A percentile compares a stretch with the other conserved stretches of the same genome.
Evolutionary conservation across 108 stramenopile genomes (phyloP).

Genomic region (Nannochloropsis gaditana): DNA sequence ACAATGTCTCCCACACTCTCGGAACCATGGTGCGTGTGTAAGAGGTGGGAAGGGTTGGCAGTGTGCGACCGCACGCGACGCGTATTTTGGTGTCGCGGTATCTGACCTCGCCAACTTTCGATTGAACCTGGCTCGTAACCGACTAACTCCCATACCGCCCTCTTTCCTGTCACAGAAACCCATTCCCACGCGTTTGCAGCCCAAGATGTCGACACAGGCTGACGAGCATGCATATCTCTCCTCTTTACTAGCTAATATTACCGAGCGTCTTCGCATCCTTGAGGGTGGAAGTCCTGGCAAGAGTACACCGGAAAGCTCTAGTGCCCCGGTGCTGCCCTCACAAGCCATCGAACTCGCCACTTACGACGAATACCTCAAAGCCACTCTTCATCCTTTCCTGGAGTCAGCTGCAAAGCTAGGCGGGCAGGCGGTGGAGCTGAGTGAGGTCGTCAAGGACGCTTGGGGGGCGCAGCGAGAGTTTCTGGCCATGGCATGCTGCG

Average conservation of each 20-base stretch:
- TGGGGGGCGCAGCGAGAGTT: slow-evolving; percentile 52
- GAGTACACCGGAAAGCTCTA: no score
- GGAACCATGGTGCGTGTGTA: no score
- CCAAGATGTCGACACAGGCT: neutral
- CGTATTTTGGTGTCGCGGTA: no score
- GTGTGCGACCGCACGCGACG: no score
- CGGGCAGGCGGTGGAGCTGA: slow-evolving; percentile 28
- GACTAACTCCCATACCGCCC: neutral
- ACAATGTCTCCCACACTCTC: no score
- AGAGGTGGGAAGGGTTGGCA: no score
- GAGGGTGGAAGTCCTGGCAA: neutral
- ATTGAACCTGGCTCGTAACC: no score
- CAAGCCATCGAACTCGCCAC: neutral
- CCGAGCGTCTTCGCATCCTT: neutral
- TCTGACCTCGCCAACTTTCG: no score
- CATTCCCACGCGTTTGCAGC: neutral
- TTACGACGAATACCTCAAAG: slow-evolving; percentile 25
- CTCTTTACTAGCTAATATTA: neutral
- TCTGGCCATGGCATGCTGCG: slow-evolving; percentile 39
- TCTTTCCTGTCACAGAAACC: neutral
- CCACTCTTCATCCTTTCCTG: slow-evolving; percentile 27
- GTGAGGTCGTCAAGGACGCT: slow-evolving; percentile 47
- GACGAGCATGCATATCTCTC: slow-evolving; percentile 11
- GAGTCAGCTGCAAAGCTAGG: slow-evolving; percentile 26
- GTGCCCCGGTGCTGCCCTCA: no score